These are phyloP conservation scores for Eurotiales sp. DNA, from an alignment of 2,329 filamentous ascomycete species.

Conservation along the genomic window DNA sequence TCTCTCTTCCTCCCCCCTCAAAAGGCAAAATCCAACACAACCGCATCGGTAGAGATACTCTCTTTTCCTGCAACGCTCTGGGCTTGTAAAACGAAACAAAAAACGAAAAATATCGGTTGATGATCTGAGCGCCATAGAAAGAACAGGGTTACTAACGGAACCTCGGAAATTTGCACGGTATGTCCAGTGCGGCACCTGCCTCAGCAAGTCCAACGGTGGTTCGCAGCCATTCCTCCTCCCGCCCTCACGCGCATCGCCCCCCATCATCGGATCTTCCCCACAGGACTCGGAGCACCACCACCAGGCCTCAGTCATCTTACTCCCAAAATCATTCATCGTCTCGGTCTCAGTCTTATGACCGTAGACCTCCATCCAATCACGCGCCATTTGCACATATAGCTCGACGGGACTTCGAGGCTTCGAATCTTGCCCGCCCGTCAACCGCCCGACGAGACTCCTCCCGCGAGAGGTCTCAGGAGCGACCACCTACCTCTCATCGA, in stretches of 20 bases:
- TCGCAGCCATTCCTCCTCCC: conserved; percentile 50
- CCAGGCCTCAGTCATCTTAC: conserved; percentile 34
- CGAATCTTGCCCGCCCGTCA: conserved; percentile 58
- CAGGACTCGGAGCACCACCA: conserved; percentile 44
- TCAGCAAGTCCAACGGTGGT: conserved; percentile 45
- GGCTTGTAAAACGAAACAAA: not conserved
- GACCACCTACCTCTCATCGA: conserved; percentile 43
- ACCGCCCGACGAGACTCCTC: conserved; percentile 61
- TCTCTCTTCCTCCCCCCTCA: not conserved
- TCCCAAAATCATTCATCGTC: conserved; percentile 32
- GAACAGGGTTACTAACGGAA: not conserved
- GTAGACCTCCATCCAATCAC: conserved; percentile 45
- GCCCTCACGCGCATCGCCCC: conserved; percentile 36
- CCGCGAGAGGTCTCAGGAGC: conserved; percentile 53
- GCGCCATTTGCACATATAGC: conserved; percentile 50
- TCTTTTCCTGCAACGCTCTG: not conserved
- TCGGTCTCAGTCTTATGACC: conserved; percentile 41
- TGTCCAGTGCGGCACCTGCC: conserved; percentile 45
- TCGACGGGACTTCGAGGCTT: conserved; percentile 70
- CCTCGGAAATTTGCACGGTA: conserved; percentile 17
- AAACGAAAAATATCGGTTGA: not conserved
- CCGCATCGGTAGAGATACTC: no score
- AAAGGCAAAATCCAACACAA: not conserved
- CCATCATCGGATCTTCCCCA: conserved; percentile 42
- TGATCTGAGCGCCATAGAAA: not conserved